Evolutionary conservation across 202 grass and related monocot genomes (phyloP).

Genomic region (Brachypodium distachyon): DNA sequence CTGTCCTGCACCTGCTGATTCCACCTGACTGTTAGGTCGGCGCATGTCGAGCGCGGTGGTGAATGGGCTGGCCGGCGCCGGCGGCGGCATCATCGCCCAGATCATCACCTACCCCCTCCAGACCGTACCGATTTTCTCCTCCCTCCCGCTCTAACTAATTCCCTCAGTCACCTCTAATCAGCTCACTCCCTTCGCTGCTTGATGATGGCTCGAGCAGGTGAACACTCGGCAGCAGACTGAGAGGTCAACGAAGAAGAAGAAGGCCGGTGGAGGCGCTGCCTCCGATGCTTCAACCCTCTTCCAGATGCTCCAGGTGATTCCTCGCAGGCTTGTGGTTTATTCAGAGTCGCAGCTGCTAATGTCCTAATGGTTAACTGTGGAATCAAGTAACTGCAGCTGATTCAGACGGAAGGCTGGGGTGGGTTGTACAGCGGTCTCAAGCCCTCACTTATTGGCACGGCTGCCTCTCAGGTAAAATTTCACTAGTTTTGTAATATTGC

Average conservation of each 20-base stretch:
- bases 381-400: slow-evolving; percentile 51
- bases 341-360: background rate
- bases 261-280: background rate
- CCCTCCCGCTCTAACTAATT: background rate
- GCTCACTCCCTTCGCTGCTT: background rate
- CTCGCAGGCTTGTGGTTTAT: background rate
- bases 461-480: slow-evolving; percentile 72
- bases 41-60: slow-evolving; percentile 82
- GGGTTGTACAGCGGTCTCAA: slow-evolving; percentile 93
- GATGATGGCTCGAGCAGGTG: slow-evolving; percentile 36
- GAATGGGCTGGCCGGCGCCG: slow-evolving; percentile 76
- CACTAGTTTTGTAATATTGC: background rate
- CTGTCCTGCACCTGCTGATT: background rate
- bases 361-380: background rate
- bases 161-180: background rate
- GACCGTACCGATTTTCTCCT: slow-evolving; percentile 31
- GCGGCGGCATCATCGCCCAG: slow-evolving; percentile 82
- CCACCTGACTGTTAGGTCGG: background rate
- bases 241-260: slow-evolving; percentile 68
- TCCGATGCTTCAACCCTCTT: slow-evolving; percentile 40
- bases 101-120: slow-evolving; percentile 96
- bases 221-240: slow-evolving; percentile 97
- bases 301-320: slow-evolving; percentile 76
- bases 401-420: slow-evolving; percentile 79
- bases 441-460: slow-evolving; percentile 87